A percentile compares a stretch with the other conserved stretches of the same genome.
Evolutionary conservation across 306 rosid genomes (phyloP).

Genomic region (Citrullus colocynthis): DNA sequence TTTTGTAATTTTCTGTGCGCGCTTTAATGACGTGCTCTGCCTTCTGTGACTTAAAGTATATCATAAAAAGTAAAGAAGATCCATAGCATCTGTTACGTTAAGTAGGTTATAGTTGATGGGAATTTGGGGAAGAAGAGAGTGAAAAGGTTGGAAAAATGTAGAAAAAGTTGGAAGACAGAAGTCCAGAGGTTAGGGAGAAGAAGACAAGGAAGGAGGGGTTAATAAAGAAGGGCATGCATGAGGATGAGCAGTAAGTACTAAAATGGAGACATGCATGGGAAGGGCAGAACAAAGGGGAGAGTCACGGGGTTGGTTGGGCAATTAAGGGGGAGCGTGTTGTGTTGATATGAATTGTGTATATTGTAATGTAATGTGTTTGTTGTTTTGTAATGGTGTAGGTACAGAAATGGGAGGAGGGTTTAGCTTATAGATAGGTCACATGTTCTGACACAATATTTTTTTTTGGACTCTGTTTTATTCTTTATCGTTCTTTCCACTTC

Average conservation of each 20-base stretch:
- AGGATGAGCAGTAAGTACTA: not conserved
- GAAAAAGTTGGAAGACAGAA: not conserved
- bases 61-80: too few relatives aligned
- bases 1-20: not conserved
- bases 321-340: too few relatives aligned
- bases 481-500: slow-evolving; percentile 25
- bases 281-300: not conserved
- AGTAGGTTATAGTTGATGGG: too few relatives aligned
- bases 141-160: not conserved
- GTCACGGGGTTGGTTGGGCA: not conserved
- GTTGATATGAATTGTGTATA: too few relatives aligned
- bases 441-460: slow-evolving; percentile 36
- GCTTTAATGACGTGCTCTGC: not conserved
- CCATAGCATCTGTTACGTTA: too few relatives aligned
- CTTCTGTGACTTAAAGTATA: not conserved
- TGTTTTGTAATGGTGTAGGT: not conserved
- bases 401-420: too few relatives aligned
- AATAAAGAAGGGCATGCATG: not conserved
- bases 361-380: not conserved
- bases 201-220: not conserved
- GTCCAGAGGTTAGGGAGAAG: not conserved
- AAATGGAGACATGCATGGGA: not conserved
- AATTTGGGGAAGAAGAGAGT: too few relatives aligned
- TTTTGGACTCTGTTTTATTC: slow-evolving; percentile 38
- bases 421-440: slow-evolving; percentile 26